Evolutionary conservation across 345 rosid genomes (phyloP), one percentile per base, ranked within the genome.

Genomic region (Hevea brasiliensis): DNA sequence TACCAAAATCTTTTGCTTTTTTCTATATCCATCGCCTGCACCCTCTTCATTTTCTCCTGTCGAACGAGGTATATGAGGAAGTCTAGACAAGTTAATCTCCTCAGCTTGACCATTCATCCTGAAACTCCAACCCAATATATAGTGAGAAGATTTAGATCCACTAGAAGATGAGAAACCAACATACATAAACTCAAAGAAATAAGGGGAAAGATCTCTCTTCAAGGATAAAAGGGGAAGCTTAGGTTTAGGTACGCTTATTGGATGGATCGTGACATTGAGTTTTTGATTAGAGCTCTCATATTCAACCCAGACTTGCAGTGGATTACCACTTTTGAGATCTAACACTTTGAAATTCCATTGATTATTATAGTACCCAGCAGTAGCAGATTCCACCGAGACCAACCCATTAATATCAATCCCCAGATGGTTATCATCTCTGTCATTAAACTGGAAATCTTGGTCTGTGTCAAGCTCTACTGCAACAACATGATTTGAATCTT

Each of bases 111-210:
- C 57, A n/a, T 53, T 53, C 23, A 53, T 53, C 26, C n/a, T 63
- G 48, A 63, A 63, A 21, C 50, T 63, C 67, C 67, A 63, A 40
- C 67, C 67, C 50, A 63, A 5, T 63, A 63, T 41, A 48, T 63
- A 37, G 23, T 63, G 48, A 32, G 65, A 32, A 32, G 65, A 15
- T 61, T 0, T 13, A 2, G 18, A 6, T 10, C 45, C 65, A 61
- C 45, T 32, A 13, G 65, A 15, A 0, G 65, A 61, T 61, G 65
- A 61, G 65, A 61, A 61, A 9, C 65, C 65, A 32, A 61, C 24
- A 32, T 29, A 20, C 65, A 61, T 61, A 32, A 15, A 14, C 17
- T 61, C 65, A 61, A 3, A 20, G 27, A 41, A 37, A 63, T 13
- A 37, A 18, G 67, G 67, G 20, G 67, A 63, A 41, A 63, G 42